Conservation (phyloP, 2,329 filamentous ascomycete species). For the Ophiocordyceps australis region DNA sequence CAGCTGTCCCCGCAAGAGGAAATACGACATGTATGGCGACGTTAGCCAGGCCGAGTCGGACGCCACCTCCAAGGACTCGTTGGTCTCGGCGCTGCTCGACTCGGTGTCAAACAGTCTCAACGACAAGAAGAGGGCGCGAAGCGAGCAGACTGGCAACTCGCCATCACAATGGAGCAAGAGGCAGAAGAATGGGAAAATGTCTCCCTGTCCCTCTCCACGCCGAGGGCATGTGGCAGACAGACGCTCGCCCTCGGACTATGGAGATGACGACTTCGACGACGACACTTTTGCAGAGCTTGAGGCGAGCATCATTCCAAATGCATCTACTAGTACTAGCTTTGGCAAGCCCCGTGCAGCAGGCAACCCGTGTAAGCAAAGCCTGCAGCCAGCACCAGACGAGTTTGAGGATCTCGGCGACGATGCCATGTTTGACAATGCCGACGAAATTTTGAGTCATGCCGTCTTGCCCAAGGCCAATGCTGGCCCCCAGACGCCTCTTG, state of each 20-base stretch:
- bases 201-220: too few species aligned
- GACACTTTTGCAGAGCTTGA: conserved; percentile 38
- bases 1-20: conserved; percentile 55
- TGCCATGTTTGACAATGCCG: conserved; percentile 31
- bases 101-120: too few species aligned
- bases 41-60: conserved; percentile 19
- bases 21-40: conserved; percentile 28
- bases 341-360: background rate
- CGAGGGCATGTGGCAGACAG: too few species aligned
- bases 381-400: conserved; percentile 20
- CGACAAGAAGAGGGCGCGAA: too few species aligned
- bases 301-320: conserved; percentile 21
- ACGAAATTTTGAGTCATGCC: conserved; percentile 3
- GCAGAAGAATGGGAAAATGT: too few species aligned
- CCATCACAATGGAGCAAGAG: conserved; percentile 28
- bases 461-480: too few species aligned
- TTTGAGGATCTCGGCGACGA: conserved; percentile 52
- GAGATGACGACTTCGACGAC: conserved; percentile 40
- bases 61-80: conserved; percentile 34
- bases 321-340: conserved; percentile 8
- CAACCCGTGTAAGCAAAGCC: background rate
- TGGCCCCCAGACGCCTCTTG: too few species aligned
- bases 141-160: conserved; percentile 21
- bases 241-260: conserved; percentile 27
- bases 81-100: conserved; percentile 46